Conservation (phyloP, 106 monocot genomes). For the Hemerocallis citrina region DNA sequence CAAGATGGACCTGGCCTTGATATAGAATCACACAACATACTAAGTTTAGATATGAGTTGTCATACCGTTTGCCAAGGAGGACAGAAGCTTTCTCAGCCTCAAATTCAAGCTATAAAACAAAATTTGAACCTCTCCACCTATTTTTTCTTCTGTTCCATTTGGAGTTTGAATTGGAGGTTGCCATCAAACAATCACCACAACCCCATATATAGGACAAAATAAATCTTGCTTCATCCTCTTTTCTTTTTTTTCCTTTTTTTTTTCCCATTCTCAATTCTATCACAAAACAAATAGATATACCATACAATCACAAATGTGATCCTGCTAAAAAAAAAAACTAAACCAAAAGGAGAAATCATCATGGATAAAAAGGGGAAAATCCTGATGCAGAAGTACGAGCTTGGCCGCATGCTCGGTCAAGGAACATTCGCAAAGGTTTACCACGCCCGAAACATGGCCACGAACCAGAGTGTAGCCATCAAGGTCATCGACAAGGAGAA, state of each 20-base stretch:
- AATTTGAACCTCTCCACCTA: slow-evolving; percentile 2
- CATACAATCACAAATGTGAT: slow-evolving; percentile 4
- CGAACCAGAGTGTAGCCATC: slow-evolving; percentile 39
- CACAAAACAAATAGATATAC: background rate
- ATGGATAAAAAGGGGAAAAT: slow-evolving; percentile 42
- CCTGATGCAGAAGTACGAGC: slow-evolving; percentile 54
- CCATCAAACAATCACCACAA: slow-evolving; percentile 1
- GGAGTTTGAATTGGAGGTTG: slow-evolving; percentile 7
- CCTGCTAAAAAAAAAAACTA: slow-evolving; percentile 25
- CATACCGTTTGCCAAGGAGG: background rate
- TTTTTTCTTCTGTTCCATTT: background rate
- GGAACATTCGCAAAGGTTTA: slow-evolving; percentile 64
- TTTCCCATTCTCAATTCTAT: too few relatives aligned
- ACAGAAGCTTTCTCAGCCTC: background rate
- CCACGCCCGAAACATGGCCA: slow-evolving; percentile 32
- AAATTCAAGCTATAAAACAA: background rate
- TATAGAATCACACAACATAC: background rate
- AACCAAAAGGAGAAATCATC: background rate
- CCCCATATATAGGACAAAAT: background rate
- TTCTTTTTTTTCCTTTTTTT: too few relatives aligned
- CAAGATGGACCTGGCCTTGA: too few relatives aligned
- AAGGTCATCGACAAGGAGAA: slow-evolving; percentile 69
- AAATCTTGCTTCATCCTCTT: background rate
- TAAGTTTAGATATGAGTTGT: background rate
- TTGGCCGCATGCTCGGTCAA: slow-evolving; percentile 44